phyloP scores from a whole-genome alignment of 2,329 filamentous ascomycete species.

The Botrytis cinerea region DNA sequence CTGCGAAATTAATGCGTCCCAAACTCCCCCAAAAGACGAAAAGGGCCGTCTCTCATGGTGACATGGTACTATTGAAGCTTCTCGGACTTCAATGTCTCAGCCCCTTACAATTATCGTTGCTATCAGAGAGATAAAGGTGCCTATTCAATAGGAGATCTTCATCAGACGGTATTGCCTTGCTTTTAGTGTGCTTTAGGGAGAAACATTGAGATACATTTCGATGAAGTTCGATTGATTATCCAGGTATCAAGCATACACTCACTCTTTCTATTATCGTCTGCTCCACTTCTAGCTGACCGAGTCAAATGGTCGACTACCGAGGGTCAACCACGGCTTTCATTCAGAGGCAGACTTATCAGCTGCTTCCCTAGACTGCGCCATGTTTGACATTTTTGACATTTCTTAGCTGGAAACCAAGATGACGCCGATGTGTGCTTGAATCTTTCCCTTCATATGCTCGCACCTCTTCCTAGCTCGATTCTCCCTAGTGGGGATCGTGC shows the following conservation, averaged over 20 bases:
- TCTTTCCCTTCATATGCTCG: not conserved
- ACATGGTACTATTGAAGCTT: slow-evolving; percentile 20
- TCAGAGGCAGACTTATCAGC: slow-evolving; percentile 9
- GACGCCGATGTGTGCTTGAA: not conserved
- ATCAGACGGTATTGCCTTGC: slow-evolving; percentile 7
- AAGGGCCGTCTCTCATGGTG: slow-evolving; percentile 22
- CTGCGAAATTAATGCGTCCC: not conserved
- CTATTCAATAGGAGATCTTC: slow-evolving; percentile 3
- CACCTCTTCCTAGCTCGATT: not conserved
- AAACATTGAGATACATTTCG: not conserved
- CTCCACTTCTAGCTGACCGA: slow-evolving; percentile 4
- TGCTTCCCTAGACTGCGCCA: slow-evolving; percentile 21
- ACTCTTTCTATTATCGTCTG: slow-evolving; percentile 11
- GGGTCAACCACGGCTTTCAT: not conserved
- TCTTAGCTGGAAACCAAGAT: not conserved
- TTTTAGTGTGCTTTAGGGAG: not conserved
- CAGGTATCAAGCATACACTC: not conserved
- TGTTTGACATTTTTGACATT: slow-evolving; percentile 22
- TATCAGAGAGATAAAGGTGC: not conserved
- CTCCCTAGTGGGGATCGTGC: not conserved
- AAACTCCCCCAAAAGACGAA: not conserved
- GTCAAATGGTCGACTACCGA: slow-evolving; percentile 14
- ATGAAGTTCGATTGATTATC: not conserved
- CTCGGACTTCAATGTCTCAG: slow-evolving; percentile 24
- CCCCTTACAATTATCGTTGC: slow-evolving; percentile 15